Percentiles rank a stretch among this genome's conserved stretches.
phyloP scores from a whole-genome alignment of 148 eudicot genomes.

The Selenicereus undatus region DNA sequence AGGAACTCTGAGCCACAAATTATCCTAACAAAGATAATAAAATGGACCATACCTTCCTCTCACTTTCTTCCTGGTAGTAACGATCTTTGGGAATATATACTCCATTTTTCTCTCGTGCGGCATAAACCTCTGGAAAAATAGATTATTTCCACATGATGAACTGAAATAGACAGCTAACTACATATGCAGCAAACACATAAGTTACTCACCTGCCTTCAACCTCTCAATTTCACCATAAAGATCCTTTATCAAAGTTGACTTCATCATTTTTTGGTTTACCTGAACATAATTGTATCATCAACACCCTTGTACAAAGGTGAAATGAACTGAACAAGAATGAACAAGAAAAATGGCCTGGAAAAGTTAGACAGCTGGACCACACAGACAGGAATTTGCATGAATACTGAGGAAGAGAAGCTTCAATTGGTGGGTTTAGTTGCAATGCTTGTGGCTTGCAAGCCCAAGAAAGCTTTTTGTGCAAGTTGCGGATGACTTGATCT shows the following conservation, averaged over 20 bases:
- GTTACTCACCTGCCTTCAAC: slow-evolving; percentile 60
- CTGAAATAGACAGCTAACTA: not conserved
- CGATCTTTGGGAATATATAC: slow-evolving; percentile 85
- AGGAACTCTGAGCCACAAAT: no score
- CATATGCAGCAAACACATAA: not conserved
- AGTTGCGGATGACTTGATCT: no score
- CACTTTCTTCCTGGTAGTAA: slow-evolving; percentile 80
- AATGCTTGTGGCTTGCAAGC: no score
- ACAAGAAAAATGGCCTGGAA: not conserved
- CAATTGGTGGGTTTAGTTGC: no score
- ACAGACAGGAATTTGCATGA: not conserved
- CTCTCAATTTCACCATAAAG: slow-evolving; percentile 90
- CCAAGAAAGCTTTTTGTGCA: no score
- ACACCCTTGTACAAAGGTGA: not conserved
- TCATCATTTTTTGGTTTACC: slow-evolving; percentile 98
- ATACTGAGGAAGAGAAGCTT: not conserved
- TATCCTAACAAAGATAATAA: not conserved
- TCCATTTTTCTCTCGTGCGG: slow-evolving; percentile 80
- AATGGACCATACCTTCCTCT: slow-evolving; percentile 51
- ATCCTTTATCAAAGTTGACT: slow-evolving; percentile 84
- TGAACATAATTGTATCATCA: slow-evolving; percentile 18
- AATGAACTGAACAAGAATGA: not conserved
- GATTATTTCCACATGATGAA: not conserved
- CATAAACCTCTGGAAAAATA: slow-evolving; percentile 70
- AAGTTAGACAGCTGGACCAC: no score